phyloP scores from a whole-genome alignment of 805 yeast species.

The Myxozyma melibiosi region DNA sequence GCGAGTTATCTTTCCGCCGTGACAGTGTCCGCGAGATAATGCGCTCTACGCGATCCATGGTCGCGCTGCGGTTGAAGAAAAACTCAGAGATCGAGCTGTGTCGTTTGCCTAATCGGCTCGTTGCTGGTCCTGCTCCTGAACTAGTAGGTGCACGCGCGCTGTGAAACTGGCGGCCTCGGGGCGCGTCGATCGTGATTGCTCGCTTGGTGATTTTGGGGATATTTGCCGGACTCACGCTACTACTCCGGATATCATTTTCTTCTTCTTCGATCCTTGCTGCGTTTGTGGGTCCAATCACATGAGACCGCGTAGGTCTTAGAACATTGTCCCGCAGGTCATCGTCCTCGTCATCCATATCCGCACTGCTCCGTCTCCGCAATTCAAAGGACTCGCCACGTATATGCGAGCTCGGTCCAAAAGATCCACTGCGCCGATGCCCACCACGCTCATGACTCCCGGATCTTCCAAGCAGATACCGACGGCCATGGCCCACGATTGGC shows the following conservation, averaged over 20 bases:
- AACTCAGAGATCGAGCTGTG: constrained; percentile 10
- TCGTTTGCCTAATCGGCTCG: background rate
- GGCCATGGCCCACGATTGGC: constrained; percentile 21
- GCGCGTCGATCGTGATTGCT: constrained; percentile 53
- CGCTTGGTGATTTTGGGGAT: constrained; percentile 43
- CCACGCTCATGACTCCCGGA: background rate
- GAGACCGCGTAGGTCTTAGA: constrained; percentile 1
- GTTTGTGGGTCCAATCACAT: background rate
- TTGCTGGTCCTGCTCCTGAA: background rate
- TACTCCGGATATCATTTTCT: background rate
- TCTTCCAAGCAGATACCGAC: background rate
- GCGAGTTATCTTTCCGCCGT: constrained; percentile 21
- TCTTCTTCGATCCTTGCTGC: background rate
- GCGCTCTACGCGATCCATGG: constrained; percentile 26
- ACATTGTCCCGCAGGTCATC: too few species aligned
- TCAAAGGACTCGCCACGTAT: background rate
- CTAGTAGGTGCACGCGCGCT: background rate
- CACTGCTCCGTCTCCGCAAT: background rate
- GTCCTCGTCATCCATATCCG: constrained; percentile 10
- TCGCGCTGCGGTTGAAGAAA: constrained; percentile 14
- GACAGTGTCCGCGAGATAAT: constrained; percentile 25
- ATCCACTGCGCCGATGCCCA: constrained; percentile 2
- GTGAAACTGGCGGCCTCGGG: constrained; percentile 7
- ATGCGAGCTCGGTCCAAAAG: background rate
- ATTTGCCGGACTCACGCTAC: background rate